Percentiles rank a stretch among this genome's conserved stretches.
Conservation (phyloP, 1,139 yeast species). For the Nakaseomyces uthaithaninus region DNA sequence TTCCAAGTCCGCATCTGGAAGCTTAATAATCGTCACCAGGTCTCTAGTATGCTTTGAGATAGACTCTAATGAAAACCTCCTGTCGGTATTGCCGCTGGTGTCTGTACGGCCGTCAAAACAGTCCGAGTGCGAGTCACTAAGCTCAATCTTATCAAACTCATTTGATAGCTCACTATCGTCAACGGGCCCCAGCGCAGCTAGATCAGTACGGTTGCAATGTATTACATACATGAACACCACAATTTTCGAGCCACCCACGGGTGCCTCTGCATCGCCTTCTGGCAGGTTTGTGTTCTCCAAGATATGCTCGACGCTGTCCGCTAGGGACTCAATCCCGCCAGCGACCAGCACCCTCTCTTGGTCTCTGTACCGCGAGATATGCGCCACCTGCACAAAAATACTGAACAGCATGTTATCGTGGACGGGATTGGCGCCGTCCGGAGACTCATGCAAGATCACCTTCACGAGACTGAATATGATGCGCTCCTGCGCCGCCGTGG, state of each 20-base stretch:
- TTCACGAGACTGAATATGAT: conserved; percentile 24
- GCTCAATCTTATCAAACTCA: conserved; percentile 18
- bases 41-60: conserved; percentile 18
- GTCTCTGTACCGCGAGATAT: conserved; percentile 14
- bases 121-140: conserved; percentile 9
- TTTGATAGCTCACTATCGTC: conserved; percentile 18
- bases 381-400: conserved; percentile 24
- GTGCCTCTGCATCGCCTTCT: not conserved
- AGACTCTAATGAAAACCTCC: conserved; percentile 12
- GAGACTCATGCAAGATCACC: conserved; percentile 24
- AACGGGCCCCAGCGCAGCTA: not conserved
- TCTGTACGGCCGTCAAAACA: conserved; percentile 10
- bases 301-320: not conserved
- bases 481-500: conserved; percentile 23
- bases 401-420: conserved; percentile 31
- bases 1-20: conserved; percentile 29
- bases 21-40: conserved; percentile 15
- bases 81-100: not conserved
- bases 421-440: conserved; percentile 16
- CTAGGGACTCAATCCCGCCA: not conserved
- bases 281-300: not conserved
- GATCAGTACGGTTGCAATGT: not conserved
- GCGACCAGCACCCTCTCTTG: not conserved
- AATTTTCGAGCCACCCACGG: not conserved
- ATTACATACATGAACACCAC: not conserved